Evolutionary conservation across 306 rosid genomes (phyloP).

Genomic region (Casuarina equisetifolia): DNA sequence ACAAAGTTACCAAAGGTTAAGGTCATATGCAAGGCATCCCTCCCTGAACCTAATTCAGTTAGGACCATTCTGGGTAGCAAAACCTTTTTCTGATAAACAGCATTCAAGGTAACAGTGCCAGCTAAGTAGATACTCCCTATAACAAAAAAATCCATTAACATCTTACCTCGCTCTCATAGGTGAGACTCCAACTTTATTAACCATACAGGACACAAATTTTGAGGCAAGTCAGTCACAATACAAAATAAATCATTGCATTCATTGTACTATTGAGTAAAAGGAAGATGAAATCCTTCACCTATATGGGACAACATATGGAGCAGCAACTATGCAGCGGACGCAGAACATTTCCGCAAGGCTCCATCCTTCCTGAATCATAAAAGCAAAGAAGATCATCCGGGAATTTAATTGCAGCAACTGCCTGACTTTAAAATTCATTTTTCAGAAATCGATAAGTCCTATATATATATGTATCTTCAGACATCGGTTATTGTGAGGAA

Average conservation of each 20-base stretch:
- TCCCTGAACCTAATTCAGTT: background rate
- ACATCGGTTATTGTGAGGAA: background rate
- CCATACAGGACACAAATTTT: background rate
- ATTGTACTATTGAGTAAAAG: slow-evolving; percentile 14
- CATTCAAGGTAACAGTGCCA: background rate
- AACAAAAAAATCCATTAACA: background rate
- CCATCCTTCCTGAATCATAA: slow-evolving; percentile 86
- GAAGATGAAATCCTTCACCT: slow-evolving; percentile 33
- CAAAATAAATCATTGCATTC: background rate
- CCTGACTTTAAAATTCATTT: background rate
- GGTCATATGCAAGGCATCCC: background rate
- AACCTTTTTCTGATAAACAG: background rate
- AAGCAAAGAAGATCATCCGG: slow-evolving; percentile 18
- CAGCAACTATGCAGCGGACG: slow-evolving; percentile 72
- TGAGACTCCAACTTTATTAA: background rate
- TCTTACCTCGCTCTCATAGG: background rate
- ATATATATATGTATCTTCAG: background rate
- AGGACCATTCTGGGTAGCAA: background rate
- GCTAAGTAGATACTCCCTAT: background rate
- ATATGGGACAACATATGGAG: slow-evolving; percentile 85
- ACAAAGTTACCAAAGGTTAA: background rate
- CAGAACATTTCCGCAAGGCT: slow-evolving; percentile 69
- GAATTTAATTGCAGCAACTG: slow-evolving; percentile 7
- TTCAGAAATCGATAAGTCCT: background rate
- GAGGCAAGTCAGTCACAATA: slow-evolving; percentile 1